Evolutionary conservation across 352 stramenopile genomes (phyloP).

Genomic region (Plasmopara muralis): DNA sequence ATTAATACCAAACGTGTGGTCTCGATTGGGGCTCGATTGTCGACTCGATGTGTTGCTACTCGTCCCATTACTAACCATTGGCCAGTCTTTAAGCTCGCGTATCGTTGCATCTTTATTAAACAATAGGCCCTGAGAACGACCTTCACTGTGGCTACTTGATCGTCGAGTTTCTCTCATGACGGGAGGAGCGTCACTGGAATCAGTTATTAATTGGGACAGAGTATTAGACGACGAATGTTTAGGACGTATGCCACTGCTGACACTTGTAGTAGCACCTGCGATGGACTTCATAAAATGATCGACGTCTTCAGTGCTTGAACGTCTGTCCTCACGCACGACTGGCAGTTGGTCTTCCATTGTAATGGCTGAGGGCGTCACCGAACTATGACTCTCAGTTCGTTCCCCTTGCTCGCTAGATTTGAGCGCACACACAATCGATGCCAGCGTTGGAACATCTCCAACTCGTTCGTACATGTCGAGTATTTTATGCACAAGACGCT

Average conservation of each 20-base stretch:
- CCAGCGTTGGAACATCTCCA: constrained; percentile 66
- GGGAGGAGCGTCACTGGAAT: constrained; percentile 36
- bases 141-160: constrained; percentile 63
- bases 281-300: constrained; percentile 3
- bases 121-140: constrained; percentile 17
- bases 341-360: constrained; percentile 29
- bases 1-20: constrained; percentile 8
- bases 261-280: constrained; percentile 8
- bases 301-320: constrained; percentile 14
- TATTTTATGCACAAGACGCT: constrained; percentile 67
- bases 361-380: constrained; percentile 16
- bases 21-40: constrained; percentile 23
- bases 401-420: constrained; percentile 31
- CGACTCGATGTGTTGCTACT: constrained; percentile 23
- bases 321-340: constrained; percentile 25
- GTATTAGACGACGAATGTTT: constrained; percentile 33
- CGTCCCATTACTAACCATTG: constrained; percentile 14
- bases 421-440: constrained; percentile 72
- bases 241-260: constrained; percentile 11
- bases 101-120: constrained; percentile 19
- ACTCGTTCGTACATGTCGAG: constrained; percentile 74
- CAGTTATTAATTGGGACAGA: constrained; percentile 23
- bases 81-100: constrained; percentile 45
- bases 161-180: constrained; percentile 42
- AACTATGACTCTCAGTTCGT: constrained; percentile 7